Conservation (phyloP, 1,284 basidiomycete genomes). For the Ustilago trichophora region DNA sequence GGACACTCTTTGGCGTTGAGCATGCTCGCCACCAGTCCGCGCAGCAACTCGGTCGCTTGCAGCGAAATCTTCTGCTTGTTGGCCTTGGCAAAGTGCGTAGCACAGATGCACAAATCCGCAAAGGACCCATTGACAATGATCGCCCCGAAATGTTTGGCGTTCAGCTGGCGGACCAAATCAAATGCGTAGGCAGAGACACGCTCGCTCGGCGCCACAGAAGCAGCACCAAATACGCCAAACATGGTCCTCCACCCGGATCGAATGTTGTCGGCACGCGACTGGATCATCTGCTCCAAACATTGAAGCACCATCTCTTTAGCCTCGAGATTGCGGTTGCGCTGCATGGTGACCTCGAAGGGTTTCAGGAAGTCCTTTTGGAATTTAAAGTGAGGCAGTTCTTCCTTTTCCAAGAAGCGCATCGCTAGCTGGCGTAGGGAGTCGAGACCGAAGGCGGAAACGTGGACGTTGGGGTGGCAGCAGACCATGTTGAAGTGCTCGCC, state of each 20-base stretch:
- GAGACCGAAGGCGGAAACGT: slow-evolving; percentile 95
- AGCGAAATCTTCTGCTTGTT: slow-evolving; percentile 98
- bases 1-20: slow-evolving; percentile 68
- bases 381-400: slow-evolving; percentile 96
- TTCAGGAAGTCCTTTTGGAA: slow-evolving; percentile 99
- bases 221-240: slow-evolving; percentile 97
- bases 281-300: slow-evolving; percentile 99
- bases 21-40: slow-evolving; percentile 85
- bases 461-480: slow-evolving; percentile 96
- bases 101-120: slow-evolving; percentile 93
- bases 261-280: slow-evolving; percentile 91
- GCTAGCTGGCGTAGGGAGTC: slow-evolving; percentile 97
- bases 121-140: slow-evolving; percentile 93
- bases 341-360: slow-evolving; percentile 98
- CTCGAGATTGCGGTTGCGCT: slow-evolving; percentile 92
- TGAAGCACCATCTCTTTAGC: slow-evolving; percentile 97
- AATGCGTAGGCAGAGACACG: slow-evolving; percentile 93
- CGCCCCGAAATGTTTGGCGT: slow-evolving; percentile 87
- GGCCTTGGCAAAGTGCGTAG: slow-evolving; percentile 99
- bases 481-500: slow-evolving; percentile 99
- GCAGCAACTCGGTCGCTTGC: slow-evolving; percentile 94
- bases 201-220: slow-evolving; percentile 92
- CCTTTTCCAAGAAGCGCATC: slow-evolving; percentile 98
- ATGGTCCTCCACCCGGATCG: slow-evolving; percentile 99
- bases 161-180: slow-evolving; percentile 91